phyloP scores from a whole-genome alignment of 1,284 basidiomycete species.

The Austroboletus novae-zelandiae region DNA sequence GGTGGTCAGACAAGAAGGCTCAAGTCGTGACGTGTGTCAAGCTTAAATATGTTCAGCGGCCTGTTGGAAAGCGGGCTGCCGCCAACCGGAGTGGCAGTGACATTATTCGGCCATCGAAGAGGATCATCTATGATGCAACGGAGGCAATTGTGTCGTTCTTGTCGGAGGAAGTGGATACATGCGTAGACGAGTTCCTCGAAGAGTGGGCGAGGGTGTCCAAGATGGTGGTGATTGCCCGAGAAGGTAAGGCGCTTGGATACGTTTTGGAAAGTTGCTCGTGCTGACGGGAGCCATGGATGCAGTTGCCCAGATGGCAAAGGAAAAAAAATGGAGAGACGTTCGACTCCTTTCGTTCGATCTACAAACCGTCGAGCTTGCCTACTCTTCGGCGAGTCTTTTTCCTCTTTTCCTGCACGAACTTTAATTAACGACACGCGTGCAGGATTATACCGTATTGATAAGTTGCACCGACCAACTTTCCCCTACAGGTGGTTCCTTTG shows the following conservation, averaged over 20 bases:
- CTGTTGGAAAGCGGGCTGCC: slow-evolving; percentile 66
- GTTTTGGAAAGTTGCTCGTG: slow-evolving; percentile 1
- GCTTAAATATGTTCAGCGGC: slow-evolving; percentile 83
- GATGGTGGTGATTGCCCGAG: slow-evolving; percentile 88
- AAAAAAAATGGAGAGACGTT: slow-evolving; percentile 68
- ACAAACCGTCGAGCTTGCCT: slow-evolving; percentile 85
- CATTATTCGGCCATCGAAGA: slow-evolving; percentile 74
- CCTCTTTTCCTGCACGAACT: neutral
- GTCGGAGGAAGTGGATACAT: slow-evolving; percentile 81
- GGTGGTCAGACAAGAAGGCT: slow-evolving; percentile 82
- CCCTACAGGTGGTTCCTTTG: slow-evolving; percentile 61
- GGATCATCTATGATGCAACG: slow-evolving; percentile 83
- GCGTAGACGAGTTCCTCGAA: slow-evolving; percentile 84
- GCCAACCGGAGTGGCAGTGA: slow-evolving; percentile 44
- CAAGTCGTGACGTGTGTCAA: slow-evolving; percentile 85
- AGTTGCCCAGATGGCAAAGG: slow-evolving; percentile 82
- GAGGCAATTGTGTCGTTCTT: slow-evolving; percentile 85
- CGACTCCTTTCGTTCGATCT: slow-evolving; percentile 82
- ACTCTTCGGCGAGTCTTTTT: slow-evolving; percentile 49
- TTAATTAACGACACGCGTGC: neutral
- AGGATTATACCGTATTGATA: slow-evolving; percentile 75
- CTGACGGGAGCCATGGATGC: slow-evolving; percentile 3
- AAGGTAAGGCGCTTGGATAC: slow-evolving; percentile 48
- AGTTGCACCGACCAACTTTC: slow-evolving; percentile 72
- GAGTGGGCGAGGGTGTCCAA: slow-evolving; percentile 91